Evolutionary conservation across 257 asterid genomes (phyloP).

Genomic region (Gentiana macrophylla): DNA sequence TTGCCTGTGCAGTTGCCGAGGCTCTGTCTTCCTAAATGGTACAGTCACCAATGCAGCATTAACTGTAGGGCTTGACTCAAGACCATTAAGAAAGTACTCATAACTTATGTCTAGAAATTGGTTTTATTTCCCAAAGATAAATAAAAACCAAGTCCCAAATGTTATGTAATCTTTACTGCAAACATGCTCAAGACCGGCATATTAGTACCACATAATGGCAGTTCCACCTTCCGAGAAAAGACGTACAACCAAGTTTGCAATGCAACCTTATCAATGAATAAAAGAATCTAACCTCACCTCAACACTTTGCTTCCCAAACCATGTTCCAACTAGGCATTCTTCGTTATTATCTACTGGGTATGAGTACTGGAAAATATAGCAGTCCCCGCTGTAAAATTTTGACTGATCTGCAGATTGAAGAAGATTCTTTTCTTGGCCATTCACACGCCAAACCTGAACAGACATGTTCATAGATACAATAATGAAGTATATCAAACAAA

Average conservation of each 20-base stretch:
- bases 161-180: not conserved
- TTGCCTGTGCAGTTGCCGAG: slow-evolving; percentile 76
- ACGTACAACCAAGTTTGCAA: not conserved
- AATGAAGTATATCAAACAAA: slow-evolving; percentile 8
- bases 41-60: slow-evolving; percentile 3
- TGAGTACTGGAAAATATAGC: slow-evolving; percentile 83
- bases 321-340: slow-evolving; percentile 83
- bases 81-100: not conserved
- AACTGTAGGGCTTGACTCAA: not conserved
- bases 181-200: not conserved
- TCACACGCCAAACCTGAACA: slow-evolving; percentile 87
- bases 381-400: slow-evolving; percentile 93
- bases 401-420: slow-evolving; percentile 70
- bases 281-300: slow-evolving; percentile 43
- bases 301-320: slow-evolving; percentile 87
- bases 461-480: slow-evolving; percentile 7
- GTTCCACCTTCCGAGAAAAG: not conserved
- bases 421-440: slow-evolving; percentile 74
- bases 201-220: not conserved
- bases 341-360: slow-evolving; percentile 93
- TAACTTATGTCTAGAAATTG: not conserved
- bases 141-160: not conserved
- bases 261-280: not conserved
- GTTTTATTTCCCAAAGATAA: slow-evolving; percentile 1
- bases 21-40: slow-evolving; percentile 62